Conservation (phyloP, 2,329 filamentous ascomycete species). For the Neonectria sp. region DNA sequence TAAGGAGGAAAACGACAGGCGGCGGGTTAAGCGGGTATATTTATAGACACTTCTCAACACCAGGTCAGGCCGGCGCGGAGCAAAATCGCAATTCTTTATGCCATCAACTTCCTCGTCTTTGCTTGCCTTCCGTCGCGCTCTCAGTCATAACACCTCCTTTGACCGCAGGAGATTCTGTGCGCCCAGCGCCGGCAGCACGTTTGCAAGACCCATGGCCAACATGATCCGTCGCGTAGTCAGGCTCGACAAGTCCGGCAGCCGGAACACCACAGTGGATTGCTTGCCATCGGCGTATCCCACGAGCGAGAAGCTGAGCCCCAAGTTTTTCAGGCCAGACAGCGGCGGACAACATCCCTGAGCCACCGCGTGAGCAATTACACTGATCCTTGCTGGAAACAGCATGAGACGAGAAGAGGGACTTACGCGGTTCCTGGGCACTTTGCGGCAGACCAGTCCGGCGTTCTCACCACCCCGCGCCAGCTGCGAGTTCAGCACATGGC, state of each 20-base stretch:
- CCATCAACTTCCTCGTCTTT: slow-evolving; percentile 18
- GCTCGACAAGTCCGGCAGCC: slow-evolving; percentile 44
- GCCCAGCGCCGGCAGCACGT: slow-evolving; percentile 43
- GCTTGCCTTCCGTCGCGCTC: not conserved
- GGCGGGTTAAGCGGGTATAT: slow-evolving; percentile 44
- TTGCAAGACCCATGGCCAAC: slow-evolving; percentile 51
- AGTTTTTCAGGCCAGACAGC: slow-evolving; percentile 33
- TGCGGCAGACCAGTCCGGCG: slow-evolving; percentile 24
- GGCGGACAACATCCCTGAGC: slow-evolving; percentile 39
- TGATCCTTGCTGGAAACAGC: too few species aligned
- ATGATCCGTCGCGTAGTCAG: slow-evolving; percentile 49
- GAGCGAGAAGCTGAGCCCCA: slow-evolving; percentile 42
- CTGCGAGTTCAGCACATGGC: slow-evolving; percentile 50
- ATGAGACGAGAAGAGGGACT: slow-evolving; percentile 19
- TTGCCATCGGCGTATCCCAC: slow-evolving; percentile 33
- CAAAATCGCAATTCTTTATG: slow-evolving; percentile 41
- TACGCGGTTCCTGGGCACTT: slow-evolving; percentile 34
- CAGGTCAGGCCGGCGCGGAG: slow-evolving; percentile 24
- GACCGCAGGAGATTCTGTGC: slow-evolving; percentile 40
- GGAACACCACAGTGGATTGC: slow-evolving; percentile 36
- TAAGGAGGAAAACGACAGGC: slow-evolving; percentile 34
- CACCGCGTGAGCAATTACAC: slow-evolving; percentile 16
- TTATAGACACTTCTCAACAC: slow-evolving; percentile 47
- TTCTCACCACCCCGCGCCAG: slow-evolving; percentile 44
- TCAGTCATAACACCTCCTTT: slow-evolving; percentile 45